These are phyloP conservation scores for Eutrema yunnanense DNA, from an alignment of 345 rosid species.

Conservation along the genomic window DNA sequence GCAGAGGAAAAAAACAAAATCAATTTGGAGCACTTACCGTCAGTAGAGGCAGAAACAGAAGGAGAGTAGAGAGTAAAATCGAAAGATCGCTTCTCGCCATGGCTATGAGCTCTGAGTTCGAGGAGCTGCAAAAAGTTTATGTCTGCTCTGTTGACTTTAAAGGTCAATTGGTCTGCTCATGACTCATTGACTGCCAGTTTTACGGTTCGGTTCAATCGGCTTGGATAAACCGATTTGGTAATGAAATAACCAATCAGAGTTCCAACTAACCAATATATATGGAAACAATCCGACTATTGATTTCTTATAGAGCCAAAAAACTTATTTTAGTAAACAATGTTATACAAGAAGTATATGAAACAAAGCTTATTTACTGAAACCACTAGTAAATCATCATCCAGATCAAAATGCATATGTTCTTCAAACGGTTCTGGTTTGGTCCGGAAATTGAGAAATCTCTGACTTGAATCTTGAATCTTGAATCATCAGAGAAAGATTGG, in stretches of 20 bases:
- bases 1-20: neutral
- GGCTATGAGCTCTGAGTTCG: neutral
- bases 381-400: slow-evolving; percentile 13
- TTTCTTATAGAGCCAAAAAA: neutral
- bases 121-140: neutral
- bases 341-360: slow-evolving; percentile 1
- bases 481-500: neutral
- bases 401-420: slow-evolving; percentile 15
- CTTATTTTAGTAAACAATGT: neutral
- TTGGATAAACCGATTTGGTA: neutral
- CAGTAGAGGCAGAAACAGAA: slow-evolving; percentile 9
- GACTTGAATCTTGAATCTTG: neutral
- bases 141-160: neutral
- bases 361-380: slow-evolving; percentile 21
- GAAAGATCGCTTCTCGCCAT: slow-evolving; percentile 20
- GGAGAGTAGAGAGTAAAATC: neutral
- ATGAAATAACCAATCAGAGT: neutral
- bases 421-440: neutral
- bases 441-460: neutral
- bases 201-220: neutral
- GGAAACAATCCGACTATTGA: neutral
- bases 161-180: neutral
- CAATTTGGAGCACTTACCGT: neutral
- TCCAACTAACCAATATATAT: neutral
- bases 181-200: neutral